These are phyloP conservation scores for Blastomyces percursus DNA, from an alignment of 2,329 filamentous ascomycete species.

Conservation along the genomic window DNA sequence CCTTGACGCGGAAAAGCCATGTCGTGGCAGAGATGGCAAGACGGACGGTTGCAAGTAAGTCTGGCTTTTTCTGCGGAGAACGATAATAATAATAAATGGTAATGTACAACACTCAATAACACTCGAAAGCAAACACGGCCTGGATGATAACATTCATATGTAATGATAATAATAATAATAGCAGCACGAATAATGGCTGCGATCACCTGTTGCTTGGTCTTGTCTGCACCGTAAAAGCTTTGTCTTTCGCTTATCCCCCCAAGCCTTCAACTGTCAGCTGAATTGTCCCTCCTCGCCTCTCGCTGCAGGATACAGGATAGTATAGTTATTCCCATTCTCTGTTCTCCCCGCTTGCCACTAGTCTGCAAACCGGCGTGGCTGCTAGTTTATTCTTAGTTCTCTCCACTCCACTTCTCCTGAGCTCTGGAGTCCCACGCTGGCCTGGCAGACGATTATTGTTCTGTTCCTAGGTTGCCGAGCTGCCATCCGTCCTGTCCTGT, in stretches of 20 bases:
- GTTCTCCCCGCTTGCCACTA: background rate
- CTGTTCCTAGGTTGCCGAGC: no score
- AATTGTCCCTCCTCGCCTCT: background rate
- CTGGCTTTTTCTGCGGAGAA: background rate
- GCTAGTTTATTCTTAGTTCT: background rate
- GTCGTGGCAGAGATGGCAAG: background rate
- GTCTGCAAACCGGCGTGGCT: background rate
- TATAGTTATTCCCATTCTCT: no score
- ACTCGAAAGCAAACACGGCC: background rate
- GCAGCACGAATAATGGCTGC: background rate
- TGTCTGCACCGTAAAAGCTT: background rate
- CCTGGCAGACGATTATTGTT: background rate
- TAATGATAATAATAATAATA: background rate
- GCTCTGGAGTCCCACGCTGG: background rate
- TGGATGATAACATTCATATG: background rate
- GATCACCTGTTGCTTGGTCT: background rate
- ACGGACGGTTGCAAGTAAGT: background rate
- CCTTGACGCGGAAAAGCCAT: background rate
- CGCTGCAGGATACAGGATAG: no score
- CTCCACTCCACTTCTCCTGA: constrained; percentile 2
- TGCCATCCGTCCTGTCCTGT: no score
- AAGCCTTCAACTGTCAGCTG: background rate
- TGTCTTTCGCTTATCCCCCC: background rate
- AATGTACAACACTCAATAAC: no score
- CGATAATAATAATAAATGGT: no score